A percentile compares a stretch with the other conserved stretches of the same genome.
Conservation (phyloP, 75 land plant species). For the Sequoiadendron giganteum region DNA sequence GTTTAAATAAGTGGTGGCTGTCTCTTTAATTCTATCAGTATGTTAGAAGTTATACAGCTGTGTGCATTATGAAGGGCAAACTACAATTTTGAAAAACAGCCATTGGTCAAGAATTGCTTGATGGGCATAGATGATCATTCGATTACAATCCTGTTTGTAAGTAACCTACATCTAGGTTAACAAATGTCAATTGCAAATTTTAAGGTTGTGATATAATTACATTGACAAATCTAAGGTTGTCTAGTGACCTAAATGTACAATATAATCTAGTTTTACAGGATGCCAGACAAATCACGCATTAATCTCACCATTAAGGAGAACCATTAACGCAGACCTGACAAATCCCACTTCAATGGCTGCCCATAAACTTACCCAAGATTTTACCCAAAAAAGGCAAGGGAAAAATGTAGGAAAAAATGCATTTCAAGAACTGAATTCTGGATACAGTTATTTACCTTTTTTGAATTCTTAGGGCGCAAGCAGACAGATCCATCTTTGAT, state of each 20-base stretch:
- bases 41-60: too few relatives aligned
- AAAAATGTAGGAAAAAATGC: neutral
- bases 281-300: neutral
- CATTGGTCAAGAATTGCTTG: too few relatives aligned
- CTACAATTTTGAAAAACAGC: too few relatives aligned
- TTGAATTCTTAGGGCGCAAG: neutral
- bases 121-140: too few relatives aligned
- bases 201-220: too few relatives aligned
- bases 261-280: neutral
- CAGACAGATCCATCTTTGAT: constrained; percentile 32
- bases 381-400: too few relatives aligned
- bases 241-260: neutral
- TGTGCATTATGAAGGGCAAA: too few relatives aligned
- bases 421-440: neutral
- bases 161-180: neutral
- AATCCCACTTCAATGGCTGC: neutral
- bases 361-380: too few relatives aligned
- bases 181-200: neutral
- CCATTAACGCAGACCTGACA: neutral
- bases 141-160: too few relatives aligned
- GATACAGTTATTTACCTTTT: neutral
- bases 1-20: too few relatives aligned
- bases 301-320: neutral
- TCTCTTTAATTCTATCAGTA: too few relatives aligned
- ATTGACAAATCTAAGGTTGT: neutral